Base-by-base conservation (phyloP, 441 rosid genomes). In the Omphalea diandra region DNA sequence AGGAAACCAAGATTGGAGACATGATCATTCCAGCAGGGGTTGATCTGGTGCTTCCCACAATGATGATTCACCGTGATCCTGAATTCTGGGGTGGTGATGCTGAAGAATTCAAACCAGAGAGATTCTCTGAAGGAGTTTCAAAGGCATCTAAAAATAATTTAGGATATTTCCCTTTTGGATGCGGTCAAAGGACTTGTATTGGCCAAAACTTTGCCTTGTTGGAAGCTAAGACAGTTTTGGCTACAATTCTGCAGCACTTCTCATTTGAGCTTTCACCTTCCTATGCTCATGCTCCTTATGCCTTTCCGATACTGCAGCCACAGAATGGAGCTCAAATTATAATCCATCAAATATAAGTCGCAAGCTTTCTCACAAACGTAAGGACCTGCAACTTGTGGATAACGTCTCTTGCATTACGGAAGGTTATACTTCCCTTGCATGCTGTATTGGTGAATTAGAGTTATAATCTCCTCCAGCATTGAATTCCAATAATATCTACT, bases 191-290 rank as follows among this genome's bases (percentile, higher is more conserved):
- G 72, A 76, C 66, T 57, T 84, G 90, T 67, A 70, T 81, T 4
- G 88, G 86, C 69, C 84, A 84, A 70, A 86, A 61, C 72, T 86
- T 84, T 63, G 76, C 87, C 4, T 15, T 79, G 76, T 38, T 80
- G 8, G 91, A 87, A 77, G 91, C 83, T 8, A 83, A 84, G 83
- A 68, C 77, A 52, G 84, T 77, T 63, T 68, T 83, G 66, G 83
- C 81, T 49, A 76, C 77, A 77, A 79, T 82, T 68, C 80, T 87
- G 18, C 84, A 75, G 60, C 69, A 79, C 62, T 83, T 82, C 67
- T 77, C 80, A 2, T 79, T 87, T 43, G 70, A 79, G 80, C 83
- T 83, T 47, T 80, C 85, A 18, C 80, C 88, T 46, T 77, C 86
- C 18, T 83, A 80, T 75, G 36, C 80, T 15, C 91, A 83, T 65